phyloP scores from a whole-genome alignment of 2,329 filamentous ascomycete genomes.

The Alternaria sp. region DNA sequence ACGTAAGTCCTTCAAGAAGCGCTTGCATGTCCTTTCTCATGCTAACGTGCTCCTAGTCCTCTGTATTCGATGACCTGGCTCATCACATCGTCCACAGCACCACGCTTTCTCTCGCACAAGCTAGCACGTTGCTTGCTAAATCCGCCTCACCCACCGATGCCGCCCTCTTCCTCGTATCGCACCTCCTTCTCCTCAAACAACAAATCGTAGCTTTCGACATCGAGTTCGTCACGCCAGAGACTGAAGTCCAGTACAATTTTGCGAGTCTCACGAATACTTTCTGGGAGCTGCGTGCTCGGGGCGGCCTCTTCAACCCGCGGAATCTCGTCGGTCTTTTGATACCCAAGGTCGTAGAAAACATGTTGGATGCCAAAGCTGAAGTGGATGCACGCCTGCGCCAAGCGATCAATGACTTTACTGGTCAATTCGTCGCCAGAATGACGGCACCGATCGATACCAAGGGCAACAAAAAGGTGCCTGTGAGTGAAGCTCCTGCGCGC shows the following conservation, averaged over 20 bases:
- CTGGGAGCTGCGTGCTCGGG: slow-evolving; percentile 69
- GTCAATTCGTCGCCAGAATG: slow-evolving; percentile 63
- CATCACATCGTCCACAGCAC: slow-evolving; percentile 90
- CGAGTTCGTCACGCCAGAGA: slow-evolving; percentile 70
- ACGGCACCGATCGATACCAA: slow-evolving; percentile 53
- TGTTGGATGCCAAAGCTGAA: slow-evolving; percentile 74
- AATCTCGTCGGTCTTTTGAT: slow-evolving; percentile 67
- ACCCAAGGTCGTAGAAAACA: slow-evolving; percentile 72
- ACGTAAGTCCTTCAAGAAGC: slow-evolving; percentile 56
- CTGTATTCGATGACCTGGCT: slow-evolving; percentile 73
- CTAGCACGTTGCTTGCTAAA: slow-evolving; percentile 72
- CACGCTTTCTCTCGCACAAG: slow-evolving; percentile 79
- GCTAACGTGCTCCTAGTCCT: slow-evolving; percentile 55
- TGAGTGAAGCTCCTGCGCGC: slow-evolving; percentile 35
- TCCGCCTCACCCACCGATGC: slow-evolving; percentile 73
- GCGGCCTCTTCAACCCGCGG: slow-evolving; percentile 69
- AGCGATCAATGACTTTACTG: slow-evolving; percentile 72
- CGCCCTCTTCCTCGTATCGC: slow-evolving; percentile 92
- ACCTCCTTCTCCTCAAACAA: slow-evolving; percentile 93
- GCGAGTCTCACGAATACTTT: slow-evolving; percentile 70
- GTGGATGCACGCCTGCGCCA: slow-evolving; percentile 67
- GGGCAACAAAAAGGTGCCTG: slow-evolving; percentile 30
- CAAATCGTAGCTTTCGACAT: slow-evolving; percentile 97
- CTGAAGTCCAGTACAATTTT: slow-evolving; percentile 66
- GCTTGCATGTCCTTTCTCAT: not conserved